These are phyloP conservation scores for Leccinum griseonigrum DNA, from an alignment of 1,284 basidiomycete species.

Conservation along the genomic window DNA sequence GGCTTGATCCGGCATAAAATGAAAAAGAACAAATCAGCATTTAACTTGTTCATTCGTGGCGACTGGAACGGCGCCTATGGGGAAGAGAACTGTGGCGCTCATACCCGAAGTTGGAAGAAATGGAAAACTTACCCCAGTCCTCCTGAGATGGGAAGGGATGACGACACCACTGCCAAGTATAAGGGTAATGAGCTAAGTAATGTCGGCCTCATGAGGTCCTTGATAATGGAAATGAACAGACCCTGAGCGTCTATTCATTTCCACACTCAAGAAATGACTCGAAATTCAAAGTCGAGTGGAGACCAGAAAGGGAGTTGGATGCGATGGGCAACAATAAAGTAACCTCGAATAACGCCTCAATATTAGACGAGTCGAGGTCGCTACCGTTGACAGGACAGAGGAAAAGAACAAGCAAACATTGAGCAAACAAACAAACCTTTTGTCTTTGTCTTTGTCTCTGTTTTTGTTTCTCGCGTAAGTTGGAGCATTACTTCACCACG, in stretches of 20 bases:
- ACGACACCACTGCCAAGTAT: neutral
- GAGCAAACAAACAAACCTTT: neutral
- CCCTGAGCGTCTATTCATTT: neutral
- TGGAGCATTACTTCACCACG: slow-evolving; percentile 16
- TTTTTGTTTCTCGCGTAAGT: slow-evolving; percentile 10
- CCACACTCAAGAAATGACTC: slow-evolving; percentile 3
- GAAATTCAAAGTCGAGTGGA: slow-evolving; percentile 12
- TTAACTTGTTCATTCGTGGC: neutral
- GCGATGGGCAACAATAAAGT: neutral
- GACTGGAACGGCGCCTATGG: neutral
- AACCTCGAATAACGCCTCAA: neutral
- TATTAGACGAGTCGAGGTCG: neutral
- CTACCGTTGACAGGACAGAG: neutral
- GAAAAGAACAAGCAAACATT: slow-evolving; percentile 8
- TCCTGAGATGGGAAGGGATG: neutral
- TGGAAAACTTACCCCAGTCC: neutral
- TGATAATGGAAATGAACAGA: neutral
- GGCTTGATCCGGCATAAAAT: neutral
- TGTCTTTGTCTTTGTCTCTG: neutral
- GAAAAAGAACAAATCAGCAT: neutral
- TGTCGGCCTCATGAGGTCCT: neutral
- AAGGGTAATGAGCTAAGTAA: neutral
- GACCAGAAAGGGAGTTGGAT: slow-evolving; percentile 2
- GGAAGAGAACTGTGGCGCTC: neutral
- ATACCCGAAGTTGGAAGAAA: neutral